Conservation (phyloP, 148 eudicot genomes). For the Gaultheria prostrata region DNA sequence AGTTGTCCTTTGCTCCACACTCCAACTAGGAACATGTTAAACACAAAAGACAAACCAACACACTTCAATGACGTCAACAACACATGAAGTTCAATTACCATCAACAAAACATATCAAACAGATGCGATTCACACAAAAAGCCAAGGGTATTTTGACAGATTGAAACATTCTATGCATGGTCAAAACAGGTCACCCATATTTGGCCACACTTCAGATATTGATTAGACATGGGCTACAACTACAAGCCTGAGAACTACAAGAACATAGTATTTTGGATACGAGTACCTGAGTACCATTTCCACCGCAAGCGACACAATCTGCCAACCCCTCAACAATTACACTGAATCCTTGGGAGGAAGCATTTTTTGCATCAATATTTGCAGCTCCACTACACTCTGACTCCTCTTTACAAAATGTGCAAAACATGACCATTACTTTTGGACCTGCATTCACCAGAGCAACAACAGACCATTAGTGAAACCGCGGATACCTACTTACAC, state of each 20-base stretch:
- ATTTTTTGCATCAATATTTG: slow-evolving; percentile 24
- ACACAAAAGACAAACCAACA: not conserved
- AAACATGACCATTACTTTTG: slow-evolving; percentile 54
- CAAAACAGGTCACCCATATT: not conserved
- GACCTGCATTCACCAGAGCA: slow-evolving; percentile 51
- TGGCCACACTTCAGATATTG: not conserved
- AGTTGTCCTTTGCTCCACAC: not conserved
- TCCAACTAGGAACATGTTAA: not conserved
- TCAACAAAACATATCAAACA: not conserved
- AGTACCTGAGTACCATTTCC: slow-evolving; percentile 56
- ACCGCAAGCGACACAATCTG: slow-evolving; percentile 49
- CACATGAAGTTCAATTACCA: not conserved
- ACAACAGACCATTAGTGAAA: not conserved
- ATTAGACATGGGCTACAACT: not conserved
- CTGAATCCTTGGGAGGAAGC: slow-evolving; percentile 32
- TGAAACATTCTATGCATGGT: not conserved
- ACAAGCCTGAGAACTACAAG: not conserved
- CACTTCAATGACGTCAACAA: not conserved
- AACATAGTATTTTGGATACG: not conserved
- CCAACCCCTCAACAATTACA: slow-evolving; percentile 63
- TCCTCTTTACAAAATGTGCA: slow-evolving; percentile 47
- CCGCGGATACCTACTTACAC: not conserved
- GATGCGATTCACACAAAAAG: not conserved
- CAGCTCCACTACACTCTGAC: slow-evolving; percentile 29
- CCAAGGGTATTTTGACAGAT: not conserved